These are phyloP conservation scores for Curvularia hawaiiensis DNA, from an alignment of 2,329 filamentous ascomycete species.

Conservation along the genomic window DNA sequence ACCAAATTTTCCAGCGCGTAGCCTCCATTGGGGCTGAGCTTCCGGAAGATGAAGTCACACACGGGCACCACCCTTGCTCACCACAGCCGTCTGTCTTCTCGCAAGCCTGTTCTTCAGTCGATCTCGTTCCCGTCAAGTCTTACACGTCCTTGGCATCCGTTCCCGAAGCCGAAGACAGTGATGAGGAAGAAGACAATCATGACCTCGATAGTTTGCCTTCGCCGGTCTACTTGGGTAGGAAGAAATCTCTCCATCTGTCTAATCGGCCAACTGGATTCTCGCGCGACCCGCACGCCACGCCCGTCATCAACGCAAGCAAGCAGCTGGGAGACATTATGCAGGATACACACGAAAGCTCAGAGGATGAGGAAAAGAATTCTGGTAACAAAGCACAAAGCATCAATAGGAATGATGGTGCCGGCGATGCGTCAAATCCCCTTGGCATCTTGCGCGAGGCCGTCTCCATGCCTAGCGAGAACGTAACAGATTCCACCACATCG, in stretches of 20 bases:
- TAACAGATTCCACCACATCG: conserved; percentile 22
- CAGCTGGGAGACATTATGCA: conserved; percentile 16
- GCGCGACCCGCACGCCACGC: conserved; percentile 21
- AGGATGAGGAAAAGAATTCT: conserved; percentile 9
- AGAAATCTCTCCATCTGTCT: conserved; percentile 4
- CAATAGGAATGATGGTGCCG: conserved; percentile 24
- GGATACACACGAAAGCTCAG: conserved; percentile 3
- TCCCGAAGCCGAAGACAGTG: conserved; percentile 26
- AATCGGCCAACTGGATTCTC: conserved; percentile 10
- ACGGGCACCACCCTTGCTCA: conserved; percentile 23
- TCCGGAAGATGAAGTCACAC: conserved; percentile 33
- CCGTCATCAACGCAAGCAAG: conserved; percentile 21
- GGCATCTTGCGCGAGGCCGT: conserved; percentile 19
- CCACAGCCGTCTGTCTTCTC: conserved; percentile 33
- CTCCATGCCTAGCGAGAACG: conserved; percentile 17
- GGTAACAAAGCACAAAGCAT: conserved; percentile 22
- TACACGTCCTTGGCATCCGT: conserved; percentile 38
- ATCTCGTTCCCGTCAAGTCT: conserved; percentile 33
- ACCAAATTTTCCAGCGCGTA: conserved; percentile 37
- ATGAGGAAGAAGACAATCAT: conserved; percentile 23
- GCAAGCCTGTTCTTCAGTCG: conserved; percentile 40
- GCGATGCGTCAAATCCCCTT: conserved; percentile 14
- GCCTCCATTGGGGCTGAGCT: conserved; percentile 32
- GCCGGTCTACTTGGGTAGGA: conserved; percentile 23
- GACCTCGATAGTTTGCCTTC: conserved; percentile 28